A percentile compares a stretch with the other conserved stretches of the same genome.
phyloP scores from a whole-genome alignment of 441 rosid species.

The Breynia disticha region DNA sequence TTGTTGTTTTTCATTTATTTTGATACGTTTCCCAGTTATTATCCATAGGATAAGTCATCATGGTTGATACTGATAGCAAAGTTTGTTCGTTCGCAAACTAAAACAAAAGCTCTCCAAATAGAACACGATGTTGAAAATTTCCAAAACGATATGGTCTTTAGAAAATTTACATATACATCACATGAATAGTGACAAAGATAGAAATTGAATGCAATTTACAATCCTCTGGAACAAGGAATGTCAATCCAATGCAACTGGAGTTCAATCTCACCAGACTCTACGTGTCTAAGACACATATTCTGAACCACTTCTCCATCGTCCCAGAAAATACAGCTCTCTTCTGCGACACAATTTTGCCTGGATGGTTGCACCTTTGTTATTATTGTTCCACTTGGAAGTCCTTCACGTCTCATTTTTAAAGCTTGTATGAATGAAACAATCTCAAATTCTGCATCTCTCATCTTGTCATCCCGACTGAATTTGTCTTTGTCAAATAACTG shows the following conservation, averaged over 20 bases:
- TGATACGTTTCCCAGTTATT: no score
- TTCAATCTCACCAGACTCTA: constrained; percentile 59
- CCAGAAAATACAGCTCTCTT: constrained; percentile 46
- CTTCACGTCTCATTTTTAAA: constrained; percentile 27
- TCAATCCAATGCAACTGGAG: constrained; percentile 73
- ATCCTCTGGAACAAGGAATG: constrained; percentile 51
- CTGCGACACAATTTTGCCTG: constrained; percentile 51
- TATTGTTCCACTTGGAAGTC: constrained; percentile 44
- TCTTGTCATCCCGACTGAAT: constrained; percentile 69
- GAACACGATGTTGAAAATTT: no score
- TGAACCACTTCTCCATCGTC: constrained; percentile 46
- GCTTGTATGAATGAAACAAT: constrained; percentile 49
- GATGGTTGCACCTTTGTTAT: constrained; percentile 35
- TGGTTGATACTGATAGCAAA: no score
- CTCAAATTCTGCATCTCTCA: constrained; percentile 82
- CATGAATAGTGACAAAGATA: no score
- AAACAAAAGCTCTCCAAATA: no score
- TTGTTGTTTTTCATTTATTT: no score
- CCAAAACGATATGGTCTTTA: no score
- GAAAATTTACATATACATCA: no score
- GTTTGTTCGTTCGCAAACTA: no score
- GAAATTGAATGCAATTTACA: constrained; percentile 11
- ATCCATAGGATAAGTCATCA: no score
- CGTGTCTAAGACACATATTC: constrained; percentile 50
- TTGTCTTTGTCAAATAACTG: constrained; percentile 59